These are phyloP conservation scores for Baorangia bicolor DNA, from an alignment of 768 basidiomycete genomes.

Conservation along the genomic window DNA sequence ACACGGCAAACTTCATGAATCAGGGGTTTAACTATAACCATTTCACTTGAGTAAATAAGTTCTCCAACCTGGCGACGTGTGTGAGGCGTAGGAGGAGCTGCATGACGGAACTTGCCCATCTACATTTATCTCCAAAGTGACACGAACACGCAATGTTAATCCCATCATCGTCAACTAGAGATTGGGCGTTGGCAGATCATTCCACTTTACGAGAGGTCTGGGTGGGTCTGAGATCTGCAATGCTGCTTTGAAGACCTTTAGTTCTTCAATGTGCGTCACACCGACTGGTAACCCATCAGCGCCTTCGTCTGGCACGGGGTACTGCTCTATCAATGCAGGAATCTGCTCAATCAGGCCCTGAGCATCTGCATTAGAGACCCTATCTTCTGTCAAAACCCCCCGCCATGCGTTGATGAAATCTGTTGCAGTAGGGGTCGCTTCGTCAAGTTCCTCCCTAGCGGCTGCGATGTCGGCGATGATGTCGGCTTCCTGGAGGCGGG, in stretches of 20 bases:
- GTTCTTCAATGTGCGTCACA: conserved; percentile 64
- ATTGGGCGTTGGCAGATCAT: conserved; percentile 63
- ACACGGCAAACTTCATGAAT: no score
- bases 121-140: neutral
- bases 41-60: no score
- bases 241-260: conserved; percentile 61
- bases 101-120: neutral
- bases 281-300: conserved; percentile 44
- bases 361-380: conserved; percentile 41
- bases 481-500: conserved; percentile 45
- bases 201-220: conserved; percentile 72
- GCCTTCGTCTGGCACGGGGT: conserved; percentile 56
- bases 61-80: no score
- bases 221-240: conserved; percentile 56
- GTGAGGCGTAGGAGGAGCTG: no score
- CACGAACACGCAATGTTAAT: neutral
- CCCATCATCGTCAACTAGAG: conserved; percentile 37
- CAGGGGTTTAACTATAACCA: no score
- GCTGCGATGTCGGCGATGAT: conserved; percentile 50
- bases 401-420: conserved; percentile 70
- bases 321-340: conserved; percentile 52
- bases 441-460: conserved; percentile 52
- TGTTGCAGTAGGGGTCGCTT: conserved; percentile 52
- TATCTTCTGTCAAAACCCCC: conserved; percentile 38
- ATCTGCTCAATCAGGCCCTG: conserved; percentile 52